Evolutionary conservation across 1,284 basidiomycete genomes (phyloP).

Genomic region (Boletellus deceptivus): DNA sequence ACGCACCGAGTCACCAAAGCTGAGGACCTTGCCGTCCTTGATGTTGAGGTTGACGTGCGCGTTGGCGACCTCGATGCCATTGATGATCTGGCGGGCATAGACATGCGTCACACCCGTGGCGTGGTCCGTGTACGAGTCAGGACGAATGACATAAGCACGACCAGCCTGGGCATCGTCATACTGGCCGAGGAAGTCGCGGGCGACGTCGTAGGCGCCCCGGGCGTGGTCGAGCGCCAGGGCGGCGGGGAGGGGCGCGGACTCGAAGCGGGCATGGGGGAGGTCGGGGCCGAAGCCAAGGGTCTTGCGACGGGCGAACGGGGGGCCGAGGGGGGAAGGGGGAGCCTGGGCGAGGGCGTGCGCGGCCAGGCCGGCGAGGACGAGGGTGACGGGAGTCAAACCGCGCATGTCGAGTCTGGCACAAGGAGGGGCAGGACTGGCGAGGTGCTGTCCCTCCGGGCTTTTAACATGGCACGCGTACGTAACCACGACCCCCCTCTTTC

Average conservation of each 20-base stretch:
- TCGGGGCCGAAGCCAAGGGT: conserved; percentile 77
- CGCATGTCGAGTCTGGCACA: conserved; percentile 26
- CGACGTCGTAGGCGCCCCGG: conserved; percentile 57
- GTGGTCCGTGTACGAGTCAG: conserved; percentile 85
- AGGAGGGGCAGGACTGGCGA: neutral
- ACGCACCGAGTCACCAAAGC: conserved; percentile 78
- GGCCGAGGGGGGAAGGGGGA: conserved; percentile 11
- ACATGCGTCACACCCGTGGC: conserved; percentile 83
- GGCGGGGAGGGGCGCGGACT: conserved; percentile 39
- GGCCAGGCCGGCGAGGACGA: conserved; percentile 39
- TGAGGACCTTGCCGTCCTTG: conserved; percentile 75
- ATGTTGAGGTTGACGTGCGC: conserved; percentile 91
- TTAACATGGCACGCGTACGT: conserved; percentile 19
- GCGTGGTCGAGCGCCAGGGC: conserved; percentile 35
- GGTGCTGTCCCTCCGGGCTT: conserved; percentile 1
- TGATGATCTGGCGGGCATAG: conserved; percentile 78
- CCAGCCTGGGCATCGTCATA: conserved; percentile 29
- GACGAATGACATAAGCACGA: conserved; percentile 57
- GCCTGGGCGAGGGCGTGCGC: conserved; percentile 32
- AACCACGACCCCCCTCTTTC: conserved; percentile 7
- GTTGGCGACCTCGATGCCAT: conserved; percentile 84
- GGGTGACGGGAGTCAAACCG: conserved; percentile 31
- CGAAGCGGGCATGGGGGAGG: conserved; percentile 70
- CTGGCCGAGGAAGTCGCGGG: conserved; percentile 54
- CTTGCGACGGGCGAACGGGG: conserved; percentile 36